Percentiles rank a stretch among this genome's conserved stretches.
Conservation (phyloP, 2,329 filamentous ascomycete genomes). For the Microsporum ferrugineum region DNA sequence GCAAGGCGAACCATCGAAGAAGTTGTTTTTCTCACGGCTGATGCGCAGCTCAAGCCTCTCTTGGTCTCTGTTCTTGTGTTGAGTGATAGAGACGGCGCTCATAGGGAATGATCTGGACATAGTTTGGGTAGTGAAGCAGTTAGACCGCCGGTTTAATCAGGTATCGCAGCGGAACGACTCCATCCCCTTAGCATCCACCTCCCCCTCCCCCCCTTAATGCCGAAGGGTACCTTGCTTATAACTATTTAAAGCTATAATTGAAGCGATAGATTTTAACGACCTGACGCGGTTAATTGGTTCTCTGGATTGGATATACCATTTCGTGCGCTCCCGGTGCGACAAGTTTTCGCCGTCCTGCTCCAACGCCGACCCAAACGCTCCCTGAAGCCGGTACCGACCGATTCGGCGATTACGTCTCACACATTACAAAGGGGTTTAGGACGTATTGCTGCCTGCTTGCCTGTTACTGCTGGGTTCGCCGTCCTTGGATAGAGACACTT, state of each 20-base stretch:
- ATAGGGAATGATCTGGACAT: not conserved
- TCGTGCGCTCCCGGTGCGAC: not conserved
- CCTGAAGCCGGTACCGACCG: not conserved
- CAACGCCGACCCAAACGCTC: not conserved
- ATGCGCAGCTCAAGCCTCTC: not conserved
- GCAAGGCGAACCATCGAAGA: not conserved
- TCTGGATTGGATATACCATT: not conserved
- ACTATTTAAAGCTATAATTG: not conserved
- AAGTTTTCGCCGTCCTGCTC: not conserved
- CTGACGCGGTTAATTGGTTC: not conserved
- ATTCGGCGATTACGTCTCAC: not conserved
- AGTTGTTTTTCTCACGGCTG: not conserved
- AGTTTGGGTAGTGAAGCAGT: not conserved
- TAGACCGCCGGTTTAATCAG: not conserved
- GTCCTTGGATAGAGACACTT: constrained; percentile 1
- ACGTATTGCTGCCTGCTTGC: not conserved
- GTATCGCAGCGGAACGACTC: not conserved
- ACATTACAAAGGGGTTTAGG: not conserved
- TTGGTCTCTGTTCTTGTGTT: not conserved
- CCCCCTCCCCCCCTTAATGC: not conserved
- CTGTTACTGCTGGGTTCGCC: not conserved
- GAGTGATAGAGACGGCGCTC: not conserved
- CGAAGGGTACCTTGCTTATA: not conserved
- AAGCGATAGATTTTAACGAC: not conserved
- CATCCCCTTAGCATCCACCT: not conserved